A percentile compares a stretch with the other conserved stretches of the same genome.
Evolutionary conservation across 2,329 filamentous ascomycete genomes (phyloP).

Genomic region (Epichloe coenophiala): DNA sequence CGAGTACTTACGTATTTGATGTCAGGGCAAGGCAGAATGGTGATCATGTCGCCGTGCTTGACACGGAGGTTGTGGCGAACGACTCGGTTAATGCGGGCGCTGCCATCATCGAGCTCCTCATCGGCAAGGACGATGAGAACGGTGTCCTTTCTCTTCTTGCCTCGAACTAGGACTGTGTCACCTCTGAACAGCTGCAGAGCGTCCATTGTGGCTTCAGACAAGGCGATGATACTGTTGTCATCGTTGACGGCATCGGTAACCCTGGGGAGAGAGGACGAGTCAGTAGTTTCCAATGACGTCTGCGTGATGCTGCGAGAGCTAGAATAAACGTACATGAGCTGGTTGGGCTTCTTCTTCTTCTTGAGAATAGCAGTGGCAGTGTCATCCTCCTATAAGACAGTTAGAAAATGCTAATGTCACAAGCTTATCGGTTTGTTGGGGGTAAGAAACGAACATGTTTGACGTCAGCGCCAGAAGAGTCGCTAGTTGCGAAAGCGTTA

Average conservation of each 20-base stretch:
- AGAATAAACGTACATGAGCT: conserved; percentile 64
- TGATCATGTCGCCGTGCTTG: conserved; percentile 96
- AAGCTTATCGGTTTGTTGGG: conserved; percentile 6
- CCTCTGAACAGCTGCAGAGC: conserved; percentile 95
- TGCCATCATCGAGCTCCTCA: conserved; percentile 95
- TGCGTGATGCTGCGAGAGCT: not conserved
- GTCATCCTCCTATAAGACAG: conserved; percentile 59
- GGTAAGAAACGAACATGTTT: conserved; percentile 52
- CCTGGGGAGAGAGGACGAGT: conserved; percentile 30
- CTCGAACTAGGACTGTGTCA: conserved; percentile 94
- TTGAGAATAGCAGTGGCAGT: conserved; percentile 93
- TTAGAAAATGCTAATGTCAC: conserved; percentile 11
- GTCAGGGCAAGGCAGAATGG: conserved; percentile 92
- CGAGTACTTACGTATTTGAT: conserved; percentile 87
- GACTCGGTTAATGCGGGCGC: conserved; percentile 93
- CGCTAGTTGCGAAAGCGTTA: conserved; percentile 37
- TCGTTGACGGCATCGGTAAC: conserved; percentile 98
- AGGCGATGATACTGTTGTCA: conserved; percentile 98
- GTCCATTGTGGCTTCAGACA: conserved; percentile 99
- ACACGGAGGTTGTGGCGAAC: conserved; percentile 96
- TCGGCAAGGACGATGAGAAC: conserved; percentile 95
- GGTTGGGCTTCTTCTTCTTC: conserved; percentile 99
- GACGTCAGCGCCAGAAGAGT: conserved; percentile 76
- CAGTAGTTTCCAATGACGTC: not conserved
- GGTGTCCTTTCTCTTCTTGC: conserved; percentile 99